Percentiles rank a stretch among this genome's conserved stretches.
Evolutionary conservation across 306 rosid genomes (phyloP).

Genomic region (Cucurbita moschata): DNA sequence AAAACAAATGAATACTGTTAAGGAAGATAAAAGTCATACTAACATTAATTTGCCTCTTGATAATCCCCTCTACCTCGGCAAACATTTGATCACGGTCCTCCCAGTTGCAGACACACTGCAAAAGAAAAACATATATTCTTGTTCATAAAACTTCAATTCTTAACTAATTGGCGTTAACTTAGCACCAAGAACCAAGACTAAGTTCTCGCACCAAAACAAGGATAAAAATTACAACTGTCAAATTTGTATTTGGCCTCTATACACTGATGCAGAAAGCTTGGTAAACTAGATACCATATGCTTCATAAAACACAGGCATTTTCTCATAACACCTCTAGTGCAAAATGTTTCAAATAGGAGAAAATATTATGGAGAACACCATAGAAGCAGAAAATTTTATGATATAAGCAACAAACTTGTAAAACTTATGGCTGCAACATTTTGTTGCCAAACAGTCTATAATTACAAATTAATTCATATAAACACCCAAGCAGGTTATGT

Average conservation of each 20-base stretch:
- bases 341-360: background rate
- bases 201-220: background rate
- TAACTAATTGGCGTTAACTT: background rate
- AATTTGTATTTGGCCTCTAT: background rate
- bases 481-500: background rate
- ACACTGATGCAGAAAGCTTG: background rate
- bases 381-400: background rate
- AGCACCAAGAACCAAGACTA: background rate
- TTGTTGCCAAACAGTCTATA: background rate
- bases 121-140: background rate
- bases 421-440: background rate
- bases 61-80: slow-evolving; percentile 85
- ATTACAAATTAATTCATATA: background rate
- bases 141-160: background rate
- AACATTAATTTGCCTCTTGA: slow-evolving; percentile 85
- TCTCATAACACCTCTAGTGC: background rate
- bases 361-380: background rate
- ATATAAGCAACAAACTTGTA: background rate
- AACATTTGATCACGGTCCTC: slow-evolving; percentile 91
- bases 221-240: background rate
- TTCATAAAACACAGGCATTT: background rate
- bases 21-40: slow-evolving; percentile 11
- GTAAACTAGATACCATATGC: background rate
- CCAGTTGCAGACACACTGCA: slow-evolving; percentile 93
- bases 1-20: background rate